phyloP scores from a whole-genome alignment of 257 asterid species.

The Solanum corneliomulleri region DNA sequence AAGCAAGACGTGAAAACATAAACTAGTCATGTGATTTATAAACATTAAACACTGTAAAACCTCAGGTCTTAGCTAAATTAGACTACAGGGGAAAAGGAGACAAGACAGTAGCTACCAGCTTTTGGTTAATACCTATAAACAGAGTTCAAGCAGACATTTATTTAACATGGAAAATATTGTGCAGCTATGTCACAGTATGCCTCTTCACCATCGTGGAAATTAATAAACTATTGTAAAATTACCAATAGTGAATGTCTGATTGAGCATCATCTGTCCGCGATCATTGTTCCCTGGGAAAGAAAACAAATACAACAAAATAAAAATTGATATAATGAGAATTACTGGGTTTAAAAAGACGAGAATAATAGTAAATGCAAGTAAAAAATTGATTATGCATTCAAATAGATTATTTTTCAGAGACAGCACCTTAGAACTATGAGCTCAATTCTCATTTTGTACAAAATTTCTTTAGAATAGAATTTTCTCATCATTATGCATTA shows the following conservation, averaged over 20 bases:
- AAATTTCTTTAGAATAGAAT: not conserved
- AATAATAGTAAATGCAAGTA: not conserved
- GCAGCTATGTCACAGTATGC: not conserved
- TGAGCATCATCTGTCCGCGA: conserved; percentile 68
- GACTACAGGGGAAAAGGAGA: not conserved
- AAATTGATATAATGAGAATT: not conserved
- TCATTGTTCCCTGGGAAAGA: conserved; percentile 53
- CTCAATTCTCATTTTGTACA: not conserved
- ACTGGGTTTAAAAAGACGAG: not conserved
- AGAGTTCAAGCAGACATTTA: not conserved
- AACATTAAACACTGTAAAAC: not conserved
- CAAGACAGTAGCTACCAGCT: not conserved
- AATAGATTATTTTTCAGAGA: not conserved
- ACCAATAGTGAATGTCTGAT: conserved; percentile 97
- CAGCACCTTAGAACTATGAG: not conserved
- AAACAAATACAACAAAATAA: not conserved
- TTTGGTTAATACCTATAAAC: not conserved
- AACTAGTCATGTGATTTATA: not conserved
- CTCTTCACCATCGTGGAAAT: not conserved
- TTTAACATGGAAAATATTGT: not conserved
- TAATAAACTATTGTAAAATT: conserved; percentile 1
- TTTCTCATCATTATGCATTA: not conserved
- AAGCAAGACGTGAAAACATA: not conserved
- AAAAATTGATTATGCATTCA: not conserved
- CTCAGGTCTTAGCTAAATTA: not conserved